Conservation (phyloP, 257 asterid genomes). For the Eustoma russellianum region DNA sequence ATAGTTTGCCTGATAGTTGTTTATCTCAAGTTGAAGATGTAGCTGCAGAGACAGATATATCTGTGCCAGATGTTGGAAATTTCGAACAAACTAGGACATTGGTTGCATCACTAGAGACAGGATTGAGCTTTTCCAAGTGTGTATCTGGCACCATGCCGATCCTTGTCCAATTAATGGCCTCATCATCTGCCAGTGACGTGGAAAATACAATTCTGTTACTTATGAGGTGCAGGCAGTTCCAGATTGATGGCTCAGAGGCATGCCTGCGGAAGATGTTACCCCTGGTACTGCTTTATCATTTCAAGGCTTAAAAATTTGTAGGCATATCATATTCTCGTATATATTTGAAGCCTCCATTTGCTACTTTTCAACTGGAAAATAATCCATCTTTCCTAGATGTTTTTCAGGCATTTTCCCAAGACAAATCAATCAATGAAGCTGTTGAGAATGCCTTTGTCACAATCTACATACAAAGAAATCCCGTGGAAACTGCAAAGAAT, state of each 20-base stretch:
- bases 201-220: conserved; percentile 83
- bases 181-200: conserved; percentile 93
- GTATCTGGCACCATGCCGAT: conserved; percentile 66
- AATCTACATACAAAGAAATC: conserved; percentile 62
- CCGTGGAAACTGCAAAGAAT: conserved; percentile 83
- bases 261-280: conserved; percentile 97
- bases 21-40: conserved; percentile 36
- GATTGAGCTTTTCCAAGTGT: conserved; percentile 79
- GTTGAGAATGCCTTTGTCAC: conserved; percentile 93
- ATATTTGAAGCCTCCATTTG: not conserved
- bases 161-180: conserved; percentile 95
- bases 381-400: conserved; percentile 7
- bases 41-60: conserved; percentile 27
- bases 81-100: conserved; percentile 89
- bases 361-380: not conserved
- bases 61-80: conserved; percentile 91
- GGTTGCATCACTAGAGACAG: conserved; percentile 95
- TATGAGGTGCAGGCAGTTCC: conserved; percentile 97
- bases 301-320: not conserved
- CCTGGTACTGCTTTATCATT: conserved; percentile 53
- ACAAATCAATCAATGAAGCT: conserved; percentile 90
- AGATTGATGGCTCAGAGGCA: conserved; percentile 85
- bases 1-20: conserved; percentile 66
- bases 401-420: conserved; percentile 85
- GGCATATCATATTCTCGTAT: not conserved